Base-by-base conservation (phyloP, 83 land plant genomes). In the Thuja plicata region DNA sequence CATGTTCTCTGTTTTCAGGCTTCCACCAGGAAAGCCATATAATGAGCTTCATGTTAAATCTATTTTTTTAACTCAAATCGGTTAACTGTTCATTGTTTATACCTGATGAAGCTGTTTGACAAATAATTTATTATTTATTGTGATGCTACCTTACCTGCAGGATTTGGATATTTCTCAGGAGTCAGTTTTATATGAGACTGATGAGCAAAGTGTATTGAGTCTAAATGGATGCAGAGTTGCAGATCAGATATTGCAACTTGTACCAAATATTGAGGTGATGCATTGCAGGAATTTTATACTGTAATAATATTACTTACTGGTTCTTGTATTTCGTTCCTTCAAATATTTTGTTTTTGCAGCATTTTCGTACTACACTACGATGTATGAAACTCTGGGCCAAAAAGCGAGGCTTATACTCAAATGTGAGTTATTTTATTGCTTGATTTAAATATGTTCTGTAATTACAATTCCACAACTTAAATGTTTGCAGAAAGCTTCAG, bases 321-420 rank as follows among this genome's bases (percentile, higher is more conserved):
- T 40, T n/a, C 87, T 77, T 34, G 52, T 21, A 70, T 35, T 24
- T 27, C 32, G 30, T 21, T 27, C 30, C 50, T 88, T 86, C 16
- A 43, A 82, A 17, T 66, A 43, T 16, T 87, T 62, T 91, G 38
- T 17, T n/a, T 85, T 32, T 89, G 89, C 93, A 98, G 99, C 91
- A 92, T 88, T 98, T 98, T 89, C 97, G 99, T 41, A 96, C 99
- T 41, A 97, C 99, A 13, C 94, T 98, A 48, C 90, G 99, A 87
- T 98, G 97, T 92, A 82, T 98, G 95, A 98, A 94, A 89, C 94
- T 94, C 81, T 98, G 99, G 99, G 99, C 99, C 30, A 98, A 94
- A 89, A 92, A 96, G 84, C 97, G 99, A 43, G 99, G 99, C 40
- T 97, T 98, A 81, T 98, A 98, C 91, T 98, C 99, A 30, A 97